phyloP scores from a whole-genome alignment of 2,329 filamentous ascomycete genomes.

The Phoma sp. region DNA sequence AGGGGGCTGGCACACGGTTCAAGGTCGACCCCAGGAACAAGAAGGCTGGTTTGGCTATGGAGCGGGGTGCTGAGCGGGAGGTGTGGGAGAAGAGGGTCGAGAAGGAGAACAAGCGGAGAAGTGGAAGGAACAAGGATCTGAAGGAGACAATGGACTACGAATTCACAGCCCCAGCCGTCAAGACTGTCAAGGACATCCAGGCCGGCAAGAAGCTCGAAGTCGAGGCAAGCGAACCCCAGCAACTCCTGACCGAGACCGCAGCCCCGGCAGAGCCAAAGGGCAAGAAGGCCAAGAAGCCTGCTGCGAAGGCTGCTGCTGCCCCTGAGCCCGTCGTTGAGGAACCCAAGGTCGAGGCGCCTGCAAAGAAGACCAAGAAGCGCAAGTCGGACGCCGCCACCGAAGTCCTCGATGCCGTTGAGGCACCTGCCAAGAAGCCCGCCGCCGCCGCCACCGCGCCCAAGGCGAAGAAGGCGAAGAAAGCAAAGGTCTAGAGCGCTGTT shows the following conservation, averaged over 20 bases:
- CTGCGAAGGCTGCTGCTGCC: constrained; percentile 16
- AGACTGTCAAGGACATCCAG: constrained; percentile 59
- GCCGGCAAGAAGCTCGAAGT: constrained; percentile 20
- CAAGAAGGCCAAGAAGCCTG: constrained; percentile 40
- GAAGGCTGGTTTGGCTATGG: constrained; percentile 77
- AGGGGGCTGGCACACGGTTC: constrained; percentile 88
- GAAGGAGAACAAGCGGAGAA: constrained; percentile 74
- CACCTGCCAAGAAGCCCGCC: constrained; percentile 26
- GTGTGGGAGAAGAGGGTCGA: constrained; percentile 79
- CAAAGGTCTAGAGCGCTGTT: constrained; percentile 8
- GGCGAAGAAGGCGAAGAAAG: constrained; percentile 33
- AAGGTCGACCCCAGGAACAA: constrained; percentile 88
- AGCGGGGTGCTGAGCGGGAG: constrained; percentile 73
- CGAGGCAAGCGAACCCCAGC: constrained; percentile 34
- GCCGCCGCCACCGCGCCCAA: constrained; percentile 19
- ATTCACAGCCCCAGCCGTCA: constrained; percentile 76
- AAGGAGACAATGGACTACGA: constrained; percentile 84
- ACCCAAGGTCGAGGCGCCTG: constrained; percentile 10
- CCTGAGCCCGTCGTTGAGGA: constrained; percentile 35
- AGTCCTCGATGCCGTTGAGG: constrained; percentile 20
- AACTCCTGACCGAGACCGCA: constrained; percentile 29
- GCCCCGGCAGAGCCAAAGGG: constrained; percentile 23
- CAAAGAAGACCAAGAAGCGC: constrained; percentile 31
- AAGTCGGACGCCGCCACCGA: constrained; percentile 28
- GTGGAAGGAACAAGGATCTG: constrained; percentile 73